Evolutionary conservation across 192 early-diverging fungal species (phyloP), one percentile per base, ranked within the genome.

Genomic region (Allomyces macrogynus): DNA sequence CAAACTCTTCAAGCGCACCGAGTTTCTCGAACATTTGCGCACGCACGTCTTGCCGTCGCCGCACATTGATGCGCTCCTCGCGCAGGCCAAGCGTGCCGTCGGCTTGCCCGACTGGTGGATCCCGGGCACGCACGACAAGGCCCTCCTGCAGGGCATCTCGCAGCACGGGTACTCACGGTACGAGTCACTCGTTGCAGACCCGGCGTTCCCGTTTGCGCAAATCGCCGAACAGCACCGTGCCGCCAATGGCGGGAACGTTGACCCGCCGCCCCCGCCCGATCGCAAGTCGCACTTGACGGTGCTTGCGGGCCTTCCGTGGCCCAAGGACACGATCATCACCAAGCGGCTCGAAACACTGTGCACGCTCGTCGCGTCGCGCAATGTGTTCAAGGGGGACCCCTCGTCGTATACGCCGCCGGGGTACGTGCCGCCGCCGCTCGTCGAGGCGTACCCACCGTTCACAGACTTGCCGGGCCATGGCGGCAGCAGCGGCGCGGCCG

Each of bases 51-150:
- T 57, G 16, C 49, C 49, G 49, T n/a, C 20, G 49, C 49, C 49
- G 16, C 77, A 79, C 66, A 63, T 83, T 23, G 72, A 77, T 20
- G 68, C 66, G 10, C 69, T 74, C 24, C 70, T 83, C 44, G 66
- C 73, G 23, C 67, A 63, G 12, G 73, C 79, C 8, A 73, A 77
- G 23, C 75, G 78, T 8, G 77, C 79, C n/a, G 77, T 75, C 24
- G 77, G 77, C 23, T 61, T 83, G 40, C 81, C 81, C 16, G n/a
- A 61, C 43, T 90, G 89, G 89, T 90, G 89, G 89, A 74, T 72
- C 27, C 73, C 82, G 43, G 75, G 80, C 18, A 73, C 78, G 20
- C 81, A 87, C 63, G 89, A 91, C 64, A 70, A 71, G 25, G 78
- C 76, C 23, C 84, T 89, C 63, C 68, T 91, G 63, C 72, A 76